Evolutionary conservation across 495 filamentous ascomycete genomes (phyloP).

Genomic region (Hypoxylon trugodes): DNA sequence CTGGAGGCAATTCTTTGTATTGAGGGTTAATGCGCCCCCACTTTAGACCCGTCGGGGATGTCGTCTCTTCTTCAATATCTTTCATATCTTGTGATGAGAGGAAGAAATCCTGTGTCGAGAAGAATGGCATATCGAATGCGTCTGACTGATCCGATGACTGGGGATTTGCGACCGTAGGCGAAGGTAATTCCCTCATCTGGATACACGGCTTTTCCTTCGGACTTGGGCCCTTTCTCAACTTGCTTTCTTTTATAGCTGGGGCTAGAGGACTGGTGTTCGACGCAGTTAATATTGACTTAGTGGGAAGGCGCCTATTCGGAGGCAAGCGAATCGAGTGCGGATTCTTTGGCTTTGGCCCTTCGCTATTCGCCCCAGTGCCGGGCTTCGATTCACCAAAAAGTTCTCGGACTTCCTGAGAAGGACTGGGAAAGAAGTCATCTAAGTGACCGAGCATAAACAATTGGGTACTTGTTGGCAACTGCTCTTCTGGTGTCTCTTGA

Average conservation of each 20-base stretch:
- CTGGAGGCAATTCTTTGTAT: background rate
- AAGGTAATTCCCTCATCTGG: background rate
- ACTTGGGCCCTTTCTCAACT: background rate
- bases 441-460: slow-evolving; percentile 54
- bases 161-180: background rate
- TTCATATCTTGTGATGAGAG: slow-evolving; percentile 58
- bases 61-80: slow-evolving; percentile 49
- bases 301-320: background rate
- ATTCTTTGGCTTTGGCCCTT: background rate
- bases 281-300: background rate
- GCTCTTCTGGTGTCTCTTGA: background rate
- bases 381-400: slow-evolving; percentile 45
- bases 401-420: slow-evolving; percentile 57
- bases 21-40: background rate
- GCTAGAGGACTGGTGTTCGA: background rate
- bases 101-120: slow-evolving; percentile 56
- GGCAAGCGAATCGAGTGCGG: background rate
- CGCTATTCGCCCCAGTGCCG: background rate
- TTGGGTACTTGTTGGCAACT: slow-evolving; percentile 52
- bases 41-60: slow-evolving; percentile 26
- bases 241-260: background rate
- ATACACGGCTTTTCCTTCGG: background rate
- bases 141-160: slow-evolving; percentile 13
- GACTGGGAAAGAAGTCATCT: slow-evolving; percentile 58
- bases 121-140: slow-evolving; percentile 40